Evolutionary conservation across 1,284 basidiomycete genomes (phyloP), one percentile per base, ranked within the genome.

Genomic region (Apiotrichum siamense): DNA sequence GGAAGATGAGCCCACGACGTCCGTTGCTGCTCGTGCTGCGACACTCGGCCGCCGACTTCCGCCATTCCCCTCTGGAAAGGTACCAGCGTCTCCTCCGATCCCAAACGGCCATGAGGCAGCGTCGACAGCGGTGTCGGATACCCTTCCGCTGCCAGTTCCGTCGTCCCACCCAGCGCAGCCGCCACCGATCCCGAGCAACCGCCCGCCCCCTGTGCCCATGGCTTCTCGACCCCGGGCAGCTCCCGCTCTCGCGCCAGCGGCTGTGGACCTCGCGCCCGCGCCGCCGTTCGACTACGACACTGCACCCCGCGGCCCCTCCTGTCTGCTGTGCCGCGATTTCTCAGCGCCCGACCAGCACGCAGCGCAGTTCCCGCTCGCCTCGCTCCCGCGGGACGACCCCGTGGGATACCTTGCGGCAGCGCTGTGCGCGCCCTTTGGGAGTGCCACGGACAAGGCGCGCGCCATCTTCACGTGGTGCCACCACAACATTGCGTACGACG

Each of bases 391-490:
- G 1, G 29, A 37, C n/a, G 44, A 50, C 32, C 40, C 50, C 4
- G 37, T 56, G 7, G 29, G 24, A 9, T 53, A 38, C 25, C 48
- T 57, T 7, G 51, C 55, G 2, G 26, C 44, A 3, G 45, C 13
- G 15, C 48, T 57, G 3, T 57, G 55, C 45, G 18, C 24, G 3
- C 51, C 51, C 0, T 53, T 57, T 49, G 18, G 38, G 7, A 35
- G 35, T 0, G 10, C 29, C 12, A 48, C 55, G 0, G 55, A 57
- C 49, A 53, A 53, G 29, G 55, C 55, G 18, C 55, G 55, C 13
- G 55, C 51, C 0, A 48, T 57, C 44, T 57, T 57, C 45, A 53
- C 55, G 1, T 57, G 55, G 55, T 43, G 33, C n/a, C 55, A 57
- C 42, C 37, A 57, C 49, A 57, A 53, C 55, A 36, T 57, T 29